Conservation (phyloP, 1,139 yeast species). For the Blastobotrys serpentis region DNA sequence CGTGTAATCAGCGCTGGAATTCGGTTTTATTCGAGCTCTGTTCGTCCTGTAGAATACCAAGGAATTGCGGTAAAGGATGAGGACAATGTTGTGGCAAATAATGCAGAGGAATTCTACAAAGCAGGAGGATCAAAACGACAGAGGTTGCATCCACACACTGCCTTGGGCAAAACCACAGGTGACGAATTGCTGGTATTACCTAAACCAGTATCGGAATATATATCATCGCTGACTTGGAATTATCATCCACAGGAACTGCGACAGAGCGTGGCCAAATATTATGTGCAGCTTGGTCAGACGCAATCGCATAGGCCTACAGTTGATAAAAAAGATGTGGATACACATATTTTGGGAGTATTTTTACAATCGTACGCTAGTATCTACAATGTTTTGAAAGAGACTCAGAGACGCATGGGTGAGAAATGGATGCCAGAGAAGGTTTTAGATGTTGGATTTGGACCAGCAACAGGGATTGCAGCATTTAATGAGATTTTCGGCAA, state of each 20-base stretch:
- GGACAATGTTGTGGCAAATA: not conserved
- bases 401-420: slow-evolving; percentile 52
- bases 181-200: slow-evolving; percentile 29
- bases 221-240: slow-evolving; percentile 24
- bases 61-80: not conserved
- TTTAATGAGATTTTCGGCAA: slow-evolving; percentile 74
- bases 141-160: slow-evolving; percentile 28
- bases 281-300: slow-evolving; percentile 25
- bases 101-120: not conserved
- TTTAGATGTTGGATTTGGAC: slow-evolving; percentile 85
- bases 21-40: not conserved
- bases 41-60: not conserved
- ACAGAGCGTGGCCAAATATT: slow-evolving; percentile 30
- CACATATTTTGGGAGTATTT: slow-evolving; percentile 80
- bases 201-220: slow-evolving; percentile 20
- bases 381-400: slow-evolving; percentile 64
- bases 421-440: slow-evolving; percentile 64
- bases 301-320: slow-evolving; percentile 35
- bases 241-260: slow-evolving; percentile 32
- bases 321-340: slow-evolving; percentile 66
- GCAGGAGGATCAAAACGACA: slow-evolving; percentile 10
- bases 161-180: slow-evolving; percentile 26
- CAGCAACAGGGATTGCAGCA: slow-evolving; percentile 90
- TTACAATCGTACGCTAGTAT: slow-evolving; percentile 79
- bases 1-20: not conserved